Evolutionary conservation across 1,139 yeast species (phyloP), one percentile per base, ranked within the genome.

Genomic region (Lodderomyces margitis): DNA sequence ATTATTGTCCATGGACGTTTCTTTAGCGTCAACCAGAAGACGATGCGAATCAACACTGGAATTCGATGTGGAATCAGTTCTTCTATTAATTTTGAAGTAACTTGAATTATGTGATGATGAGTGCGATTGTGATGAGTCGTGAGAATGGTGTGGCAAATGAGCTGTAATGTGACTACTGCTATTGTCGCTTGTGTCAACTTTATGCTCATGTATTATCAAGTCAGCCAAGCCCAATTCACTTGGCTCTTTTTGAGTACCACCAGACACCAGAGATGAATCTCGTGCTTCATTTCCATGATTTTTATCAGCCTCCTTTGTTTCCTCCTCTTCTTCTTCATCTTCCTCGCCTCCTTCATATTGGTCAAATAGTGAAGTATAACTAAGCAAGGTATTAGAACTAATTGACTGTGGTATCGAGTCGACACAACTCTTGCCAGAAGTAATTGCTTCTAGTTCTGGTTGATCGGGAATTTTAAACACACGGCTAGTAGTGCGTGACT

Each of bases 281-380:
- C 12, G 30, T 25, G 4, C 17, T 4, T 33, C 17, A 7, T 8
- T 12, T 12, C 14, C 36, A 6, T 21, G 9, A 9, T 12, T 15
- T 21, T 34, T 12, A 16, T 10, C 37, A 38, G 17, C 12, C 3
- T 14, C 32, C 19, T 16, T 32, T 5, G 7, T 11, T 21, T 34
- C 19, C 4, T 21, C 12, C 11, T 34, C 30, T 5, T 33, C 40
- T 5, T 37, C 43, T n/a, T 21, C 39, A 6, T 23, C 30, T 12
- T n/a, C 21, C 21, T 35, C 33, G 11, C 23, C 27, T 10, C 40
- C 46, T 12, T 56, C 59, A 39, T 57, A 59, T 4, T 53, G 46
- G 33, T 58, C 64, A 33, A 61, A 54, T 25, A 62, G 47, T n/a
- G 66, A 61, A 5, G 57, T 39, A 39, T 57, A 51, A 41, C 63